Conservation (phyloP, 2,329 filamentous ascomycete genomes). For the Penicillium polonicum region DNA sequence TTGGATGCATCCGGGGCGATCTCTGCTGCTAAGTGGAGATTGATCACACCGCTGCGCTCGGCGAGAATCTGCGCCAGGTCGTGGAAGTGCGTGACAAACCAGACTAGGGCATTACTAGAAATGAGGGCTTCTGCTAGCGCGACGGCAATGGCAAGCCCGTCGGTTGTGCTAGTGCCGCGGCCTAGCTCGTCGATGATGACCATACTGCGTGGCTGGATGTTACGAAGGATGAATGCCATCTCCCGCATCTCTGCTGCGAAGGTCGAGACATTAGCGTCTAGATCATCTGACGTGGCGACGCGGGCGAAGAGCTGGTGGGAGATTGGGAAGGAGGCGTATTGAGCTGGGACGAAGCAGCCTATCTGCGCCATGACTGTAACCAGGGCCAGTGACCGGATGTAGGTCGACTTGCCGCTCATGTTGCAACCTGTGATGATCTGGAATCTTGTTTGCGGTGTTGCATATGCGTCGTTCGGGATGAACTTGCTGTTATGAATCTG, state of each 20-base stretch:
- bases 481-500: constrained; percentile 68
- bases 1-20: constrained; percentile 57
- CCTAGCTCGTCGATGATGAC: constrained; percentile 90
- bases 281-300: constrained; percentile 80
- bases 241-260: constrained; percentile 96
- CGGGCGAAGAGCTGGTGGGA: constrained; percentile 82
- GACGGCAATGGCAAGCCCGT: constrained; percentile 85
- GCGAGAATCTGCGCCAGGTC: constrained; percentile 75
- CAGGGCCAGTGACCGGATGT: constrained; percentile 81
- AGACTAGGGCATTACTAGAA: constrained; percentile 73
- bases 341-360: constrained; percentile 83
- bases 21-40: constrained; percentile 75
- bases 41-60: constrained; percentile 75
- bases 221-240: constrained; percentile 86
- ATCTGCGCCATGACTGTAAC: constrained; percentile 92
- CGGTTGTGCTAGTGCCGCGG: constrained; percentile 81
- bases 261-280: constrained; percentile 87
- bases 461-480: constrained; percentile 87
- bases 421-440: constrained; percentile 96
- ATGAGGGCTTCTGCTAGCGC: constrained; percentile 87
- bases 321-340: constrained; percentile 78
- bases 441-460: constrained; percentile 75
- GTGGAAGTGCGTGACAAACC: constrained; percentile 92
- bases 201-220: constrained; percentile 73
- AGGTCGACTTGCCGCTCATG: constrained; percentile 97